These are phyloP conservation scores for Chaetomium tenue DNA, from an alignment of 495 filamentous ascomycete species.

Conservation along the genomic window DNA sequence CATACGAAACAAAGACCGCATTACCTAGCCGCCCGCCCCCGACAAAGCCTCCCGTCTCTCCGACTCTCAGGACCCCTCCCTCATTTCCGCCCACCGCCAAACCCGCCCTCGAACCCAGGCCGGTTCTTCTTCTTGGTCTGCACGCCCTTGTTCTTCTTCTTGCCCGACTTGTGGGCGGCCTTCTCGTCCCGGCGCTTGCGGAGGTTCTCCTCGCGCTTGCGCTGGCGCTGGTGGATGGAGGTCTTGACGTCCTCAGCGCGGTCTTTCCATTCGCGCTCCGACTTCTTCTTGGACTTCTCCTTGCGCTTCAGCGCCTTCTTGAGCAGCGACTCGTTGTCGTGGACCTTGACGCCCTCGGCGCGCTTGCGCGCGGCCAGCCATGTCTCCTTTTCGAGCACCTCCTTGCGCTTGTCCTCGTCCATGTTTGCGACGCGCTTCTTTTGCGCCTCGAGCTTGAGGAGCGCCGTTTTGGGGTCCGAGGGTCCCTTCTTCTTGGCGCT, in stretches of 20 bases:
- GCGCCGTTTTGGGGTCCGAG: slow-evolving; percentile 71
- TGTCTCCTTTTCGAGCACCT: slow-evolving; percentile 86
- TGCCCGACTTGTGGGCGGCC: slow-evolving; percentile 48
- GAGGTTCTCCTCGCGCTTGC: slow-evolving; percentile 86
- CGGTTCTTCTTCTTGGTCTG: slow-evolving; percentile 56
- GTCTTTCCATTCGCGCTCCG: slow-evolving; percentile 84
- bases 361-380: slow-evolving; percentile 91
- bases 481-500: slow-evolving; percentile 66
- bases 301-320: slow-evolving; percentile 96
- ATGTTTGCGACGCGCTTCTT: slow-evolving; percentile 65
- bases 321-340: slow-evolving; percentile 80
- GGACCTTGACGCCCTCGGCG: slow-evolving; percentile 85
- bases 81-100: slow-evolving; percentile 56
- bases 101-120: slow-evolving; percentile 84
- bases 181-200: slow-evolving; percentile 78
- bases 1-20: slow-evolving; percentile 1
- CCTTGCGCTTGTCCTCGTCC: slow-evolving; percentile 72
- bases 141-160: slow-evolving; percentile 64
- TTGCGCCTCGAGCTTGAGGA: slow-evolving; percentile 69
- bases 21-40: not conserved
- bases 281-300: slow-evolving; percentile 85
- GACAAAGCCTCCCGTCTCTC: not conserved
- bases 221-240: slow-evolving; percentile 73
- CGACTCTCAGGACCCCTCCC: not conserved
- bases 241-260: slow-evolving; percentile 71